These are phyloP conservation scores for Dothistroma pini DNA, from an alignment of 2,329 filamentous ascomycete genomes.

Conservation along the genomic window DNA sequence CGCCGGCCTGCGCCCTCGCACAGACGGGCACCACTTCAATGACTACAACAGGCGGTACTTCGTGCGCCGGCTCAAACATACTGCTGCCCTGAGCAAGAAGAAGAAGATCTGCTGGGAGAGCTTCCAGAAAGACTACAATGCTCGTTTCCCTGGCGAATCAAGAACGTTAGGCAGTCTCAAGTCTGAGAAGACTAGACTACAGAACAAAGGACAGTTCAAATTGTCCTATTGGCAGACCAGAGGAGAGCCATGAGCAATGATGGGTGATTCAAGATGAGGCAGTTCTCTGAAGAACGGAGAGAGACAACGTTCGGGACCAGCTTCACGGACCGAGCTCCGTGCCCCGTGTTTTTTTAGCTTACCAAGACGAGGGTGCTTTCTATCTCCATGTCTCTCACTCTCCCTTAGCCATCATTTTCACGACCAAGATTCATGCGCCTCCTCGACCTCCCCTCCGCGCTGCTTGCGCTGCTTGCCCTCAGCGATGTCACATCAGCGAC, in stretches of 20 bases:
- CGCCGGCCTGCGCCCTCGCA: not conserved
- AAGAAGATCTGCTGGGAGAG: not conserved
- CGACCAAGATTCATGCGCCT: conserved; percentile 22
- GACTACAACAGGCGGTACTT: not conserved
- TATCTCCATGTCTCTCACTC: not conserved
- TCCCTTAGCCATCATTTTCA: not conserved
- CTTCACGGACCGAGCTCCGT: not conserved
- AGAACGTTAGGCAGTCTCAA: not conserved
- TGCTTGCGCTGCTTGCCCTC: conserved; percentile 26
- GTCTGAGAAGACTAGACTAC: not conserved
- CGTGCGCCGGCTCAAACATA: not conserved
- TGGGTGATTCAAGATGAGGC: too few relatives aligned
- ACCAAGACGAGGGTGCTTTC: not conserved
- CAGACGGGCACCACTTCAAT: not conserved
- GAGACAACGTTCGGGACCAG: not conserved
- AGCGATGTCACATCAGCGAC: conserved; percentile 53
- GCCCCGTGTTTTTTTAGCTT: not conserved
- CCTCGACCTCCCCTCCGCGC: conserved; percentile 26
- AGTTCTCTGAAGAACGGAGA: too few relatives aligned
- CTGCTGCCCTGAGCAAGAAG: not conserved
- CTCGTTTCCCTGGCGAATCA: not conserved
- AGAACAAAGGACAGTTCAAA: not conserved
- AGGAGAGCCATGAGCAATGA: too few relatives aligned
- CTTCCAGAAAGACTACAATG: not conserved
- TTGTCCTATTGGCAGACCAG: too few relatives aligned